Evolutionary conservation across 2,329 filamentous ascomycete species (phyloP), one percentile per base, ranked within the genome.

Genomic region (Monosporascus sp.): DNA sequence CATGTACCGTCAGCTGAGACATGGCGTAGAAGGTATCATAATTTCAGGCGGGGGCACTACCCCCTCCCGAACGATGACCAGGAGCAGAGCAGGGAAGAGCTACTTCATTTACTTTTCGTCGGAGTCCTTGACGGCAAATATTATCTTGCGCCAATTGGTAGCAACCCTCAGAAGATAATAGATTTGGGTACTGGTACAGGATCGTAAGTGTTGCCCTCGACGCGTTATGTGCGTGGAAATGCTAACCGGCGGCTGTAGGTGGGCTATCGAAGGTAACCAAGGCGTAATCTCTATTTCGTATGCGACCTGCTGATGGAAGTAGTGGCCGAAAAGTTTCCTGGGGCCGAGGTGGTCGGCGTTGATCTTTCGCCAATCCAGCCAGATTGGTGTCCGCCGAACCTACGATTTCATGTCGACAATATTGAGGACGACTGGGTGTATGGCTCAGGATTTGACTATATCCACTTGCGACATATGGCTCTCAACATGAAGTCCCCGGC

Each of bases 381-480:
- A 3, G 62, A 65, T 25, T 74, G 69, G 64, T 75, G 81, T 7
- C 81, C 82, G 3, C 78, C 79, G 14, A 86, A 86, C 57, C 72
- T 83, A 36, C 74, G 75, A 46, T 85, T 82, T 58, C 72, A 76
- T 59, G 74, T 79, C n/a, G 77, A 80, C 58, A 77, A 81, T 58
- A 70, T 77, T 20, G 74, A 80, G 59, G 68, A 75, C 49, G 66
- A 72, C 3, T 81, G 78, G 78, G 51, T 46, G 14, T 49, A 48
- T 2, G 75, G 74, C 56, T 62, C 70, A 1, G 66, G 75, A 53
- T 79, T 81, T 57, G 80, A 84, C 60, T 75, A 78, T 53, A 77
- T 85, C 45, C 80, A 83, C 60, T 65, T 75, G 22, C 72, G 81
- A 47, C 73, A 78, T 22, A 70, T 85, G 62, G 70, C 74, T 6